Conservation (phyloP, 2,329 filamentous ascomycete species). For the Fusarium floridanum region DNA sequence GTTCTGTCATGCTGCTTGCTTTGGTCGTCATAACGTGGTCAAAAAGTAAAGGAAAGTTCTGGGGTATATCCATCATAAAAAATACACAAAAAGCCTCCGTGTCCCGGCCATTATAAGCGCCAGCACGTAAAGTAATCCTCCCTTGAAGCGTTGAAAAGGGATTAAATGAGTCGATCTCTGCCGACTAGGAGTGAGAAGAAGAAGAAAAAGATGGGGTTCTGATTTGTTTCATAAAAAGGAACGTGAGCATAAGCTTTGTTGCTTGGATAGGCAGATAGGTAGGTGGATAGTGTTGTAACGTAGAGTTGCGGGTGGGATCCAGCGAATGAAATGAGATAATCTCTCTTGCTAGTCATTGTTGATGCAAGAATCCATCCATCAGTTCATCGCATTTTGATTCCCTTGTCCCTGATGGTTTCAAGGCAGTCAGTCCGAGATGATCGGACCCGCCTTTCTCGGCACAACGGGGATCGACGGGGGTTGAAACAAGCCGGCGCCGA, state of each 20-base stretch:
- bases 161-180: slow-evolving; percentile 27
- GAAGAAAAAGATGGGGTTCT: slow-evolving; percentile 28
- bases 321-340: slow-evolving; percentile 26
- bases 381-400: background rate
- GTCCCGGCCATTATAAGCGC: slow-evolving; percentile 26
- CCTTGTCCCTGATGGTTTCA: slow-evolving; percentile 28
- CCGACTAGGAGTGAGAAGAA: slow-evolving; percentile 36
- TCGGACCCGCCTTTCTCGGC: slow-evolving; percentile 35
- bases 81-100: slow-evolving; percentile 35
- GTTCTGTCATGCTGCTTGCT: slow-evolving; percentile 33
- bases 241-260: slow-evolving; percentile 12
- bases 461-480: slow-evolving; percentile 29
- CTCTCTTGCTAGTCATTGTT: slow-evolving; percentile 15
- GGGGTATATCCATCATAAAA: slow-evolving; percentile 52
- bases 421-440: slow-evolving; percentile 30
- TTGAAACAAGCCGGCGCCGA: slow-evolving; percentile 42
- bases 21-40: slow-evolving; percentile 31
- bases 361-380: slow-evolving; percentile 31
- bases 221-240: slow-evolving; percentile 23
- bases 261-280: background rate
- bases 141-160: slow-evolving; percentile 9
- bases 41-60: slow-evolving; percentile 38
- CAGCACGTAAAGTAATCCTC: slow-evolving; percentile 26
- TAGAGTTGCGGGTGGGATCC: background rate
- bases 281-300: slow-evolving; percentile 8